Percentiles rank a stretch among this genome's conserved stretches.
phyloP scores from a whole-genome alignment of 768 basidiomycete genomes.

The Tulasnella sp. region DNA sequence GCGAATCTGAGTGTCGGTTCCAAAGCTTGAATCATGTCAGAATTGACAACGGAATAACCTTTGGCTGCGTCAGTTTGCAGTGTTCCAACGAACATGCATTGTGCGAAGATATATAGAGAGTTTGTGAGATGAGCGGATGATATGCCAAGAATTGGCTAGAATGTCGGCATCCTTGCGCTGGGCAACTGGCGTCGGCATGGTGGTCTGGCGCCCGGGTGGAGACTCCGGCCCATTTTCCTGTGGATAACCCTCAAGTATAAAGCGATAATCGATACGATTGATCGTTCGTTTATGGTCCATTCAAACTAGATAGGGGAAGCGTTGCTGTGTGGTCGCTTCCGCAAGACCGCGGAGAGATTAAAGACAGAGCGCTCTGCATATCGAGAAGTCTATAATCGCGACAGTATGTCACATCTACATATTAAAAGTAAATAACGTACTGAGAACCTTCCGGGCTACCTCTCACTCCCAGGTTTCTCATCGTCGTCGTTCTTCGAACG shows the following conservation, averaged over 20 bases:
- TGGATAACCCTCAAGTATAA: not conserved
- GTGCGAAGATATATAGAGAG: not conserved
- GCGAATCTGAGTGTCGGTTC: not conserved
- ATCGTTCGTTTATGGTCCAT: not conserved
- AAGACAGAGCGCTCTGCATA: not conserved
- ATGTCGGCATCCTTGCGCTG: not conserved
- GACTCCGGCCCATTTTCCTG: not conserved
- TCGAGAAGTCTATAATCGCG: not conserved
- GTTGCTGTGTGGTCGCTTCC: not conserved
- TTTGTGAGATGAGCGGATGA: not conserved
- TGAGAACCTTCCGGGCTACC: not conserved
- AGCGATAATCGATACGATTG: not conserved
- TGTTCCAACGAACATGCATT: not conserved
- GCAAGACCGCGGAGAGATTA: not conserved
- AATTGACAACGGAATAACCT: not conserved
- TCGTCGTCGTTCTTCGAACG: conserved; percentile 14
- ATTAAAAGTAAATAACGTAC: not conserved
- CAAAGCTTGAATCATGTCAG: not conserved
- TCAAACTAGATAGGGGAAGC: not conserved
- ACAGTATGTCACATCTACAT: not conserved
- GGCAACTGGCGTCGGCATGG: not conserved
- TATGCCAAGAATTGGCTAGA: not conserved
- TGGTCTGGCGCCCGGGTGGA: not conserved
- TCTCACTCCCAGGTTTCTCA: not conserved
- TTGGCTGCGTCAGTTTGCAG: not conserved